These are phyloP conservation scores for Starmerella vaccinii DNA, from an alignment of 805 yeast species.

Conservation along the genomic window DNA sequence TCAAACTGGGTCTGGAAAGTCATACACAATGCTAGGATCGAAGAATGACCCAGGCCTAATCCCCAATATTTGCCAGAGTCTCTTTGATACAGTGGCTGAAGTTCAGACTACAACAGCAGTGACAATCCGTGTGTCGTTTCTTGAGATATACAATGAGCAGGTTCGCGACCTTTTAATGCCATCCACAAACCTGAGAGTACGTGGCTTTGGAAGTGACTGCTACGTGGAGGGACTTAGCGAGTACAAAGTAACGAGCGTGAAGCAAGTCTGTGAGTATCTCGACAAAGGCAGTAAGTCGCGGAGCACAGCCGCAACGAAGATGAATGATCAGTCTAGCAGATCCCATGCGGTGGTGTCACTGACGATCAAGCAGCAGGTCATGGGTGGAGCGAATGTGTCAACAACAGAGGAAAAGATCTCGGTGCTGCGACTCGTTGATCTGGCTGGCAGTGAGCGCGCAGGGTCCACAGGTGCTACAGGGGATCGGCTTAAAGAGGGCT, in stretches of 20 bases:
- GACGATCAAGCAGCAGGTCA: constrained; percentile 47
- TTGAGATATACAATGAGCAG: constrained; percentile 70
- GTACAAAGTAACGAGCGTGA: constrained; percentile 38
- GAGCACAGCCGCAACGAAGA: constrained; percentile 60
- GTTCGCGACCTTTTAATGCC: constrained; percentile 49
- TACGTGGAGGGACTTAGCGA: constrained; percentile 60
- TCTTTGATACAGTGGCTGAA: constrained; percentile 38
- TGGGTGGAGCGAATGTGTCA: constrained; percentile 20
- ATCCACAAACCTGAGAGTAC: constrained; percentile 36
- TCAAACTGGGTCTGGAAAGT: constrained; percentile 78
- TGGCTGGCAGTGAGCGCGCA: constrained; percentile 76
- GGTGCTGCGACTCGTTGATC: constrained; percentile 58
- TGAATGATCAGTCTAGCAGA: constrained; percentile 65
- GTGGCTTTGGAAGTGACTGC: constrained; percentile 64
- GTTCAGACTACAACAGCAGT: constrained; percentile 34
- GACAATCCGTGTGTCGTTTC: constrained; percentile 47
- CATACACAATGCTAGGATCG: constrained; percentile 69
- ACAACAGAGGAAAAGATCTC: constrained; percentile 43
- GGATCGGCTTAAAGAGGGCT: constrained; percentile 57
- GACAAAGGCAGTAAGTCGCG: constrained; percentile 45
- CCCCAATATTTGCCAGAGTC: constrained; percentile 47
- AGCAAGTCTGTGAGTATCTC: constrained; percentile 42
- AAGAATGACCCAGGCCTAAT: constrained; percentile 50
- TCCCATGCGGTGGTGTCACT: constrained; percentile 73
- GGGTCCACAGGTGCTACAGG: constrained; percentile 50